These are phyloP conservation scores for Phytophthora uliginosa DNA, from an alignment of 352 stramenopile genomes.

Conservation along the genomic window DNA sequence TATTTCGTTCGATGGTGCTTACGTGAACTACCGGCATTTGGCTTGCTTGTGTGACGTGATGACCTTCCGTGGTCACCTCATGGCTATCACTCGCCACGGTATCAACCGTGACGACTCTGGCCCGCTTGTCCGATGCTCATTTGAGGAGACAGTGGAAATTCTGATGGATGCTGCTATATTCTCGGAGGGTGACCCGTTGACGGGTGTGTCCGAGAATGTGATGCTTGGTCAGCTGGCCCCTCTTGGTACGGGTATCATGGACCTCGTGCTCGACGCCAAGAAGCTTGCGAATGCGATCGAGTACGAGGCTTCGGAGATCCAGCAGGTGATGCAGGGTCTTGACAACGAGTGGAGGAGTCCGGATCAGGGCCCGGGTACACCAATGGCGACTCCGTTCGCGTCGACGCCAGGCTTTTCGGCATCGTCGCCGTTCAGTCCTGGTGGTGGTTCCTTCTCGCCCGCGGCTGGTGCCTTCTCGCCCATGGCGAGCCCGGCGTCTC, in stretches of 20 bases:
- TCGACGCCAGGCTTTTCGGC: conserved; percentile 91
- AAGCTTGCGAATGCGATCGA: conserved; percentile 99
- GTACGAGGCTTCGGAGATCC: conserved; percentile 95
- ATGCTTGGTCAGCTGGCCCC: conserved; percentile 98
- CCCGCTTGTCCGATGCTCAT: conserved; percentile 98
- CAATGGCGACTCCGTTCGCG: conserved; percentile 87
- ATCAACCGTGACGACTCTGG: conserved; percentile 99
- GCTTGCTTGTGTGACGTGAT: conserved; percentile 99
- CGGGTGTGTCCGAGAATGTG: conserved; percentile 99
- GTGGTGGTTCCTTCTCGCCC: conserved; percentile 91
- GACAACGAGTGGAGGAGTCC: conserved; percentile 94
- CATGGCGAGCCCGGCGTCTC: conserved; percentile 84
- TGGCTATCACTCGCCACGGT: conserved; percentile 98
- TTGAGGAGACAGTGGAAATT: conserved; percentile 99
- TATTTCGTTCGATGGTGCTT: conserved; percentile 99
- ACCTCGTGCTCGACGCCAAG: conserved; percentile 98
- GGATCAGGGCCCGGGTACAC: conserved; percentile 78
- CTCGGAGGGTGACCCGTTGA: conserved; percentile 97
- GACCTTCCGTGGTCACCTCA: conserved; percentile 98
- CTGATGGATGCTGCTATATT: conserved; percentile 99
- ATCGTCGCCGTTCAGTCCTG: conserved; percentile 89
- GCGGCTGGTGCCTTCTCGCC: conserved; percentile 87
- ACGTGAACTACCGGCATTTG: conserved; percentile 99
- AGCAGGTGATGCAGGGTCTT: conserved; percentile 91
- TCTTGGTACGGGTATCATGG: conserved; percentile 98